phyloP scores from a whole-genome alignment of 805 yeast genomes.

The Tetrapisispora nanseiensis region DNA sequence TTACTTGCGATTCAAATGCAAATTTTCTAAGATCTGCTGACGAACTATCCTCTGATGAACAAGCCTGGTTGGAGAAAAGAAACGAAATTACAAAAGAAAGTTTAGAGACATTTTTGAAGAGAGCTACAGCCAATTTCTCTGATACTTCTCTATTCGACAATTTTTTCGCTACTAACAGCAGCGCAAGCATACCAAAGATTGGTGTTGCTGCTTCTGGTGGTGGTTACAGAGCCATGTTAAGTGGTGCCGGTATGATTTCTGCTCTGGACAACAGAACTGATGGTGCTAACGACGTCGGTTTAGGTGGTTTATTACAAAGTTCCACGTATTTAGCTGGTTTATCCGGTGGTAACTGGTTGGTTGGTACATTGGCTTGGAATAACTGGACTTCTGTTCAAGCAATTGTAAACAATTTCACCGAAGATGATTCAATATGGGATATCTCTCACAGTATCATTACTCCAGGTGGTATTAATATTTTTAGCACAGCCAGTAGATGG shows the following conservation, averaged over 20 bases:
- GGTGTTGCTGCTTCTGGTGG: conserved; percentile 74
- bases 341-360: conserved; percentile 81
- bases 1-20: conserved; percentile 33
- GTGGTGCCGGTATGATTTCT: conserved; percentile 75
- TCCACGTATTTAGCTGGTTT: conserved; percentile 67
- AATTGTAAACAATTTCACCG: conserved; percentile 33
- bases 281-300: conserved; percentile 42
- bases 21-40: conserved; percentile 39
- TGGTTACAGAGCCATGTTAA: conserved; percentile 82
- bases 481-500: conserved; percentile 46
- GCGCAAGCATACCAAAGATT: conserved; percentile 30
- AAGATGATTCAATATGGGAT: conserved; percentile 52
- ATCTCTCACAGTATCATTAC: conserved; percentile 50
- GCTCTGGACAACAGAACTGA: conserved; percentile 73
- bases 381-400: conserved; percentile 64
- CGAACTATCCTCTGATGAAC: conserved; percentile 36
- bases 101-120: conserved; percentile 37
- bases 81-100: conserved; percentile 36
- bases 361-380: conserved; percentile 60
- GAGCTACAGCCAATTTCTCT: conserved; percentile 27
- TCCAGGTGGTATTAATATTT: conserved; percentile 55
- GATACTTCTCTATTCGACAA: conserved; percentile 9
- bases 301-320: conserved; percentile 68
- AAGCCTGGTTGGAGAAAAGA: conserved; percentile 40
- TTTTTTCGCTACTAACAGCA: conserved; percentile 14